Evolutionary conservation across 2,329 filamentous ascomycete genomes (phyloP).

Genomic region (Metarhizium humberi): DNA sequence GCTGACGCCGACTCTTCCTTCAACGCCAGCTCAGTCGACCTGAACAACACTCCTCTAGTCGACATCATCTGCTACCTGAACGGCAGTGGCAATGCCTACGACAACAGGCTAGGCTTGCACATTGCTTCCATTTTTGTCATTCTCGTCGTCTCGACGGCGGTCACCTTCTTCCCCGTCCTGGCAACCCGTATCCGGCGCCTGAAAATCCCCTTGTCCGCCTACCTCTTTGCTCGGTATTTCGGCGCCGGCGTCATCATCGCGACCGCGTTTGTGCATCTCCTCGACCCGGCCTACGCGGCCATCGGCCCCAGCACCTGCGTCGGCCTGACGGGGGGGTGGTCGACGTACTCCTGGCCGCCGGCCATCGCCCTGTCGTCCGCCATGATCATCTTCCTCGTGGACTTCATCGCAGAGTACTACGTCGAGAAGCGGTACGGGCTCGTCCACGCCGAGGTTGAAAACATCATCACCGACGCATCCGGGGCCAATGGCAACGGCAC

Average conservation of each 20-base stretch:
- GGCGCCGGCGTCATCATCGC: slow-evolving; percentile 90
- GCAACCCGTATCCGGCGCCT: slow-evolving; percentile 50
- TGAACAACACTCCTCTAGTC: slow-evolving; percentile 32
- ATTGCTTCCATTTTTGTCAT: slow-evolving; percentile 89
- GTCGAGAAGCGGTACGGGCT: slow-evolving; percentile 36
- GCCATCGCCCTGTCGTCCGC: slow-evolving; percentile 39
- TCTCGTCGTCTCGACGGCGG: slow-evolving; percentile 55
- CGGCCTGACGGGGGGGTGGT: slow-evolving; percentile 41
- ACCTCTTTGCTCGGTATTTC: slow-evolving; percentile 86
- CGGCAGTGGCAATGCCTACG: slow-evolving; percentile 38
- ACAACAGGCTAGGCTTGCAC: slow-evolving; percentile 58
- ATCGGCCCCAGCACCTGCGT: slow-evolving; percentile 30
- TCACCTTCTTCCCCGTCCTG: slow-evolving; percentile 67
- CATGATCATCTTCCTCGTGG: slow-evolving; percentile 40
- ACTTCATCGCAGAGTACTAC: slow-evolving; percentile 40
- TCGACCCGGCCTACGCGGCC: slow-evolving; percentile 73
- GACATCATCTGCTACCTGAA: slow-evolving; percentile 41
- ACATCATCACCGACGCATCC: slow-evolving; percentile 12
- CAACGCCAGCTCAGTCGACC: slow-evolving; percentile 52
- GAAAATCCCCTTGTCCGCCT: slow-evolving; percentile 59
- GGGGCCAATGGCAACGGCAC: neutral
- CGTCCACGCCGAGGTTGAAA: slow-evolving; percentile 13
- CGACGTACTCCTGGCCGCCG: slow-evolving; percentile 40
- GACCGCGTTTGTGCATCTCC: slow-evolving; percentile 83
- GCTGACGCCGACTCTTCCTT: slow-evolving; percentile 34